Percentiles rank a stretch among this genome's conserved stretches.
Evolutionary conservation across 75 land plant species (phyloP).

Genomic region (Selaginella tamariscina): DNA sequence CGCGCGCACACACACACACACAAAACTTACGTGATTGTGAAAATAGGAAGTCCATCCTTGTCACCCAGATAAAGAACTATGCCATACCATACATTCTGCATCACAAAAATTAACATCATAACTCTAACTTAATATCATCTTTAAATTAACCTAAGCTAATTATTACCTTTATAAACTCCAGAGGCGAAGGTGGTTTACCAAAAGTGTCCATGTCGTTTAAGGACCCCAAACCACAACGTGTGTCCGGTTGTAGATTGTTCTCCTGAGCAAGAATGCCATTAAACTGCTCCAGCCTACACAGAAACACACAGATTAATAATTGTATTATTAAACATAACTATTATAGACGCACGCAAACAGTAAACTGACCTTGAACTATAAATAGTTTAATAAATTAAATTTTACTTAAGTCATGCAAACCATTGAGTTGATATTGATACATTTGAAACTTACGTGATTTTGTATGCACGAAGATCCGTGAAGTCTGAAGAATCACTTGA

Average conservation of each 20-base stretch:
- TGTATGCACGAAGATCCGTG: slow-evolving; percentile 53
- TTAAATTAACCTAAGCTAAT: not conserved
- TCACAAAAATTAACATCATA: not conserved
- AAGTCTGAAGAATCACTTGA: slow-evolving; percentile 14
- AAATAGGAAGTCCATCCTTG: slow-evolving; percentile 55
- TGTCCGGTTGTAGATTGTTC: slow-evolving; percentile 20
- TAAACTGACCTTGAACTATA: not conserved
- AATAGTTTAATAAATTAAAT: no score
- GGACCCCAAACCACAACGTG: slow-evolving; percentile 26
- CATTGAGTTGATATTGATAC: no score
- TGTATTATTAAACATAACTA: no score
- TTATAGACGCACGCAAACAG: no score
- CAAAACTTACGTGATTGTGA: slow-evolving; percentile 74
- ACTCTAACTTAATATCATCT: not conserved
- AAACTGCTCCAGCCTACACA: slow-evolving; percentile 79
- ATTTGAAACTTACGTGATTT: slow-evolving; percentile 60
- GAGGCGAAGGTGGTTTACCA: slow-evolving; percentile 4
- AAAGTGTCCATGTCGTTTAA: slow-evolving; percentile 15
- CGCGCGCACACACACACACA: not conserved
- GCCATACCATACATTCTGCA: slow-evolving; percentile 77
- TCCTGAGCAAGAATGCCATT: slow-evolving; percentile 80
- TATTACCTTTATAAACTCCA: slow-evolving; percentile 43
- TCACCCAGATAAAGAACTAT: slow-evolving; percentile 61
- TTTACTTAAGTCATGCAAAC: no score
- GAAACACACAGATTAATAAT: slow-evolving; percentile 12